Evolutionary conservation across 345 rosid genomes (phyloP).

Genomic region (Lumnitzera racemosa): DNA sequence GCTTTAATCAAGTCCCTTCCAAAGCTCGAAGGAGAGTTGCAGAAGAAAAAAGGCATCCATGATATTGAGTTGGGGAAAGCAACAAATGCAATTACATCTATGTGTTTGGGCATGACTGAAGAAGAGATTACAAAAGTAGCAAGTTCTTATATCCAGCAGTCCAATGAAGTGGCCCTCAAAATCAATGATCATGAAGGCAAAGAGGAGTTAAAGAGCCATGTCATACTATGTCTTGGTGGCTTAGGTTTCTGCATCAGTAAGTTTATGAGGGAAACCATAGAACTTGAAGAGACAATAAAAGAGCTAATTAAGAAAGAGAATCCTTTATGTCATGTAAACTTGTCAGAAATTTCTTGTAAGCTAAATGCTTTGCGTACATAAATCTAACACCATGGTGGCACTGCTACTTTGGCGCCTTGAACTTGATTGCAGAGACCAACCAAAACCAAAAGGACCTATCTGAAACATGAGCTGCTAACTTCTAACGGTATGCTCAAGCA

Average conservation of each 20-base stretch:
- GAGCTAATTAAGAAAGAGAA: conserved; percentile 41
- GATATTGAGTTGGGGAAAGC: conserved; percentile 48
- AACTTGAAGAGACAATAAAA: conserved; percentile 34
- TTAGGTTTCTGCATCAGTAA: conserved; percentile 48
- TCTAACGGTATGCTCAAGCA: too few species aligned
- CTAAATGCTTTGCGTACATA: conserved; percentile 5
- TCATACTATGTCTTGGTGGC: conserved; percentile 30
- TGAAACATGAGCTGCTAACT: too few species aligned
- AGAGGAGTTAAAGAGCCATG: conserved; percentile 29
- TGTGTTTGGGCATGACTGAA: conserved; percentile 18
- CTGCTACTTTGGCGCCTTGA: too few species aligned
- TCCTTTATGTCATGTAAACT: conserved; percentile 20
- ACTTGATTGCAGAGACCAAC: too few species aligned
- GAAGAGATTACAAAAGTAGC: conserved; percentile 27
- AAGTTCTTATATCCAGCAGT: conserved; percentile 29
- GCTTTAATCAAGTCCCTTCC: conserved; percentile 21
- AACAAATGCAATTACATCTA: conserved; percentile 11
- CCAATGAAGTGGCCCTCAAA: conserved; percentile 18
- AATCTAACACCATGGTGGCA: not conserved
- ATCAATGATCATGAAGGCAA: conserved; percentile 25
- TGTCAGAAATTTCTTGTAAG: conserved; percentile 20
- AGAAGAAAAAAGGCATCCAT: conserved; percentile 24
- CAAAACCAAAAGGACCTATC: too few species aligned
- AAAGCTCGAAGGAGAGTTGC: conserved; percentile 23
- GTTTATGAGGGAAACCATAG: conserved; percentile 39